phyloP scores from a whole-genome alignment of 1,284 basidiomycete genomes.

The Peniophora sp. region DNA sequence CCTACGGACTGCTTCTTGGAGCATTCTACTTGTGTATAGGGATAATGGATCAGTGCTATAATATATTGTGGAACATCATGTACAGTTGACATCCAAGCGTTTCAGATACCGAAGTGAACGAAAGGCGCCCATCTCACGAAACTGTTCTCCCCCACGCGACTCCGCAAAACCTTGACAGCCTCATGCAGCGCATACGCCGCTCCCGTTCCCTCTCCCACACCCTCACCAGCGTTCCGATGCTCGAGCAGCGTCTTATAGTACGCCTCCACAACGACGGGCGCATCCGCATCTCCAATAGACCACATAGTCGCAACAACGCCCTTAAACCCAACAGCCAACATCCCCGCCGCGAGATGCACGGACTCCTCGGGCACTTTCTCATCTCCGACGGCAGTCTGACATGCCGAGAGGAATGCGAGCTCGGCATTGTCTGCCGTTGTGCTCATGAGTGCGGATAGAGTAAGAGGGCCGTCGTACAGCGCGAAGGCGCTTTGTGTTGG shows the following conservation, averaged over 20 bases:
- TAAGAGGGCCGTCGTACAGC: neutral
- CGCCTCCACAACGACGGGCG: constrained; percentile 9
- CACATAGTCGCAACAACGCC: constrained; percentile 18
- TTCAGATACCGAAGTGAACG: neutral
- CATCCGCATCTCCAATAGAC: constrained; percentile 12
- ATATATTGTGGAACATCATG: no score
- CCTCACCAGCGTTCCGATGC: neutral
- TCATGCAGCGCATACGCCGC: constrained; percentile 3
- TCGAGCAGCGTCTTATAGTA: constrained; percentile 1
- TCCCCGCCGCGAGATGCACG: constrained; percentile 18
- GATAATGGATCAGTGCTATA: no score
- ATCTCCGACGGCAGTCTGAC: constrained; percentile 17
- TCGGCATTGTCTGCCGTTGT: neutral
- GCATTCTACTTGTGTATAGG: no score
- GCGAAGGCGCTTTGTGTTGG: constrained; percentile 2
- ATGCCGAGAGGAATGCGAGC: constrained; percentile 18
- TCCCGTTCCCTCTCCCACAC: no score
- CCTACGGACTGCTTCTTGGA: no score
- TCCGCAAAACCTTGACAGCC: neutral
- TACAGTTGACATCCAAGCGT: no score
- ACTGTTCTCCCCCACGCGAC: neutral
- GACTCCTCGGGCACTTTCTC: constrained; percentile 13
- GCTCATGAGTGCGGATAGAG: neutral
- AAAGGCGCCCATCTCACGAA: neutral
- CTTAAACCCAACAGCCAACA: constrained; percentile 17